phyloP scores from a whole-genome alignment of 1,139 yeast genomes.

The Debaryomyces nepalensis region DNA sequence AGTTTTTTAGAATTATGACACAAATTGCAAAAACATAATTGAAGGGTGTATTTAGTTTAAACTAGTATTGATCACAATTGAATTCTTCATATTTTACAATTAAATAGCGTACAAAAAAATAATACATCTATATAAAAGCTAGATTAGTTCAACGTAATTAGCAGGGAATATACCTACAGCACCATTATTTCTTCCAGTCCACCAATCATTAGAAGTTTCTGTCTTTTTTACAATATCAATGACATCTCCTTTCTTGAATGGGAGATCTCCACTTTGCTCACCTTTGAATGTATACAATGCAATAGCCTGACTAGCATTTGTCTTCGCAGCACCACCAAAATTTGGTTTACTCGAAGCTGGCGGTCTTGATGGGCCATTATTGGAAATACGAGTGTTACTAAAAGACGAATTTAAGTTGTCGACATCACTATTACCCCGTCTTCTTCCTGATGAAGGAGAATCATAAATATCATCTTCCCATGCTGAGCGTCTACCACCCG shows the following conservation, averaged over 20 bases:
- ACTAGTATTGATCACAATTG: no score
- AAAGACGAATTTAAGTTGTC: slow-evolving; percentile 41
- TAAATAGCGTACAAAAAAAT: not conserved
- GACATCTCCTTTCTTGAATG: slow-evolving; percentile 95
- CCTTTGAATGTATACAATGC: slow-evolving; percentile 90
- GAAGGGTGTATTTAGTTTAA: no score
- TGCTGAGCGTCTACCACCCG: slow-evolving; percentile 38
- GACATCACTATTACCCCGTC: slow-evolving; percentile 40
- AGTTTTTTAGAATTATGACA: not conserved
- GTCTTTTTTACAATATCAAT: slow-evolving; percentile 84
- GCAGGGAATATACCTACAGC: slow-evolving; percentile 95
- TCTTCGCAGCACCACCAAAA: slow-evolving; percentile 46
- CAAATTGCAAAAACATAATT: not conserved
- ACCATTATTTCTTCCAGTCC: slow-evolving; percentile 92
- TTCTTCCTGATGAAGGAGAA: slow-evolving; percentile 36
- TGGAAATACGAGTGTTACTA: slow-evolving; percentile 34
- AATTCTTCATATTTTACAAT: slow-evolving; percentile 2
- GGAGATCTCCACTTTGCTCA: slow-evolving; percentile 87
- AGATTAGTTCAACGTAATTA: slow-evolving; percentile 86
- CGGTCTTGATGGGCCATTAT: slow-evolving; percentile 43
- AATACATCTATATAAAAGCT: slow-evolving; percentile 16
- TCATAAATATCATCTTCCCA: slow-evolving; percentile 92
- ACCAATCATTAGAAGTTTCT: slow-evolving; percentile 94
- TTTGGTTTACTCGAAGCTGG: slow-evolving; percentile 57
- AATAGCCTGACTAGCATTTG: slow-evolving; percentile 75